Evolutionary conservation across 139 green algal species (phyloP), one percentile per base, ranked within the genome.

Genomic region (Nannochloris sp.): DNA sequence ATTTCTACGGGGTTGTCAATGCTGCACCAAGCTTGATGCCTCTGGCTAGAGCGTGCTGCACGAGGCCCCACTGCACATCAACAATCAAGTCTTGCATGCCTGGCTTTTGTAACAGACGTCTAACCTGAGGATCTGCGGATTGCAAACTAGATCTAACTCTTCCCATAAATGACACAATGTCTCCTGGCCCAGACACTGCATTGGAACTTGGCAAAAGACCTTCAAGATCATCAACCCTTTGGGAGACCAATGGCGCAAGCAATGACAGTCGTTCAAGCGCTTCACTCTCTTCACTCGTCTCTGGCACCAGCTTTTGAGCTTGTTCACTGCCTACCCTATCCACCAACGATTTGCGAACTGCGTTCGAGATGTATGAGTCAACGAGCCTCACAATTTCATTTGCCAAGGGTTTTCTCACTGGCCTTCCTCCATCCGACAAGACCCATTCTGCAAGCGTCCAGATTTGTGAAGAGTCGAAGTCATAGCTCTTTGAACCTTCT

Each of bases 371-470:
- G 8, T 48, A 48, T 10, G 83, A 80, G 43, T 94, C 87, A 9
- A 94, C 43, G 51, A 94, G 79, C 3, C 75, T 70, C 2, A 79
- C 80, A 7, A 90, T 40, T 73, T 95, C 87, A n/a, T 48, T 60
- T 18, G 78, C 81, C n/a, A 93, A 51, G 9, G 72, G 74, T 31
- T 67, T 61, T 8, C 85, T 58, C 25, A 92, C 51, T 8, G 64
- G 59, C 1, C 44, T 59, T 2, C 79, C 81, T 10, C 59, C 44
- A 4, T 81, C 75, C 3, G 70, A 72, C 60, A 91, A 60, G 44
- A 95, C 57, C 83, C 84, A 95, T 50, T 89, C 78, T 0, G 78
- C 78, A 57, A 96, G 78, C 57, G 91, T 74, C 90, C 90, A 96
- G 14, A 95, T 71, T 78, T 94, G 85, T 18, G 57, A 61, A 4